Conservation (phyloP, 2,329 filamentous ascomycete species). For the Fusarium compactum region DNA sequence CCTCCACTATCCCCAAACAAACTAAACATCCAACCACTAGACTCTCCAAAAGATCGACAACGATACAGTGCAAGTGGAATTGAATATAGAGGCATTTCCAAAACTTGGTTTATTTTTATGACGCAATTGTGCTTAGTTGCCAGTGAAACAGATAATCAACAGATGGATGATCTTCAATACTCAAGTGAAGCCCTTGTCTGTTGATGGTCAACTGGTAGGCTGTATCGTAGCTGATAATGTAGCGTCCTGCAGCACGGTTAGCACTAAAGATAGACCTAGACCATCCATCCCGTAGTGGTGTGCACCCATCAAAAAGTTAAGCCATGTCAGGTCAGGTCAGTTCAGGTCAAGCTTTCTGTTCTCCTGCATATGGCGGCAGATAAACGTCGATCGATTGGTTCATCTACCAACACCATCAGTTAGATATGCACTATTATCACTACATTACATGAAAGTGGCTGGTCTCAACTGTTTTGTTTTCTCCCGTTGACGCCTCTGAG, state of each 20-base stretch:
- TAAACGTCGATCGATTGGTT: slow-evolving; percentile 21
- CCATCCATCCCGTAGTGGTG: slow-evolving; percentile 6
- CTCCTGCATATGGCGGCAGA: slow-evolving; percentile 28
- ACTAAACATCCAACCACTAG: slow-evolving; percentile 17
- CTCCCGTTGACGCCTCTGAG: not conserved
- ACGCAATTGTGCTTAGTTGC: slow-evolving; percentile 25
- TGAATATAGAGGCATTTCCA: not conserved
- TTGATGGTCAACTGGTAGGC: not conserved
- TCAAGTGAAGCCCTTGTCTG: slow-evolving; percentile 4
- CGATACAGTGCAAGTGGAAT: slow-evolving; percentile 17
- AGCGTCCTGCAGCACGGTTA: not conserved
- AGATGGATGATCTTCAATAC: slow-evolving; percentile 5
- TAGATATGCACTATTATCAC: not conserved
- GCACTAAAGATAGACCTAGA: slow-evolving; percentile 3
- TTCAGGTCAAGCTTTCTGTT: slow-evolving; percentile 17
- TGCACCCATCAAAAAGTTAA: slow-evolving; percentile 21
- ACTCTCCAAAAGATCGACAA: slow-evolving; percentile 7
- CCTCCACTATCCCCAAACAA: slow-evolving; percentile 33
- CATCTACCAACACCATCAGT: slow-evolving; percentile 12
- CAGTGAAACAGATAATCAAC: not conserved
- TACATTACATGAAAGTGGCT: slow-evolving; percentile 12
- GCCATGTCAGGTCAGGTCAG: slow-evolving; percentile 3
- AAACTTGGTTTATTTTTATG: slow-evolving; percentile 23
- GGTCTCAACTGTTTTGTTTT: slow-evolving; percentile 8
- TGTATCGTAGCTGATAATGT: not conserved